Conservation (phyloP, 1,284 basidiomycete genomes). For the Papiliotrema fonsecae region DNA sequence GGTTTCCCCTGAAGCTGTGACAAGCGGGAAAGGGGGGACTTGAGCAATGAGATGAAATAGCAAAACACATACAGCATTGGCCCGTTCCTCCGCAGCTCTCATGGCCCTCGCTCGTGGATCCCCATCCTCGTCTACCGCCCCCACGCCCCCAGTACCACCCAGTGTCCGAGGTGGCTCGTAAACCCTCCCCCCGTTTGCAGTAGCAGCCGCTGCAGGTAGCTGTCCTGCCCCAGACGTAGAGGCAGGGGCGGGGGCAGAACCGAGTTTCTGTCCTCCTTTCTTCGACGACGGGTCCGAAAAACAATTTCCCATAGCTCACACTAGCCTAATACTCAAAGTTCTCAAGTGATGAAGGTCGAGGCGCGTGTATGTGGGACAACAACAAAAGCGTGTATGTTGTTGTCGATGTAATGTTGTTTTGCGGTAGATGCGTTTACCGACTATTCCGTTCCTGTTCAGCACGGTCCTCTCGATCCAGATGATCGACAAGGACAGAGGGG, state of each 20-base stretch:
- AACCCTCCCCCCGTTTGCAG: neutral
- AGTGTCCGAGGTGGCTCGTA: slow-evolving; percentile 19
- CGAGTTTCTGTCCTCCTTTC: slow-evolving; percentile 36
- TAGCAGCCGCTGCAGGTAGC: slow-evolving; percentile 2
- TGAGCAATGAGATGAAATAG: too few species aligned
- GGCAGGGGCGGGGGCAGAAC: slow-evolving; percentile 20
- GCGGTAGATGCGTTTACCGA: too few species aligned
- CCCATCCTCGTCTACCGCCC: slow-evolving; percentile 8
- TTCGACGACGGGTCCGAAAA: slow-evolving; percentile 43
- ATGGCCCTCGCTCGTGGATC: slow-evolving; percentile 39
- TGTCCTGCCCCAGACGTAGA: slow-evolving; percentile 3
- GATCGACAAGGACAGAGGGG: too few species aligned
- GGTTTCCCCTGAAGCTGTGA: too few species aligned
- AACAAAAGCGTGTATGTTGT: too few species aligned
- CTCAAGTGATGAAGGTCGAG: too few species aligned
- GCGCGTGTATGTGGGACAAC: too few species aligned
- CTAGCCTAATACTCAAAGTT: too few species aligned
- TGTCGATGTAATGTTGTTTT: too few species aligned
- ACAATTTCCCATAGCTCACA: slow-evolving; percentile 44
- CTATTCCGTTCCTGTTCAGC: too few species aligned
- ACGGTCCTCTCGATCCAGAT: too few species aligned
- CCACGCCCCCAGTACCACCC: slow-evolving; percentile 8
- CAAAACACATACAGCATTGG: slow-evolving; percentile 38
- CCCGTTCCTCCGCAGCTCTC: slow-evolving; percentile 43
- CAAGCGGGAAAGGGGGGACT: too few species aligned